Evolutionary conservation across 1,139 yeast genomes (phyloP), one percentile per base, ranked within the genome.

Genomic region (Candida mesenterica): DNA sequence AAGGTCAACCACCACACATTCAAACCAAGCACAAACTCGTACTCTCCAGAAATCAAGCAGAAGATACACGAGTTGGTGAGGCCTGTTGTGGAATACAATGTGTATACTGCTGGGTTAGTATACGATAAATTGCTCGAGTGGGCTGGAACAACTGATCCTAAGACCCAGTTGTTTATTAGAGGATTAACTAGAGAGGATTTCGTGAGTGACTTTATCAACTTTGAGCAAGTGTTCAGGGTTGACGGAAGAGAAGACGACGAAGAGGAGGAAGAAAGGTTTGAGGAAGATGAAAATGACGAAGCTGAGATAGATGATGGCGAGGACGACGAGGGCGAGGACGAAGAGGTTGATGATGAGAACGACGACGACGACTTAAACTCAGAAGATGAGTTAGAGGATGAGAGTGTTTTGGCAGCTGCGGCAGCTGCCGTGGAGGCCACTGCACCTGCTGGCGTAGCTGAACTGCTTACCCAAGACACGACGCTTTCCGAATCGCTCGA

Each of bases 201-300:
- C 37, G 43, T 59, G 13, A 50, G 50, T 12, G 69, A 65, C 30
- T 64, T 62, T 40, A 50, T 59, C 28, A 55, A 61, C 39, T 59
- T 56, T 36, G 55, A 54, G 20, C 51, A 48, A 14, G 48, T 43
- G 19, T 40, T 43, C 31, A 38, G 32, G 13, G 34, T 38, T 16
- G 42, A 34, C 7, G 42, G 46, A 40, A 28, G 51, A 45, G 48
- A 42, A 3, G 28, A 27, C 27, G 23, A 26, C 18, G 18, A 15
- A 13, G 16, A 13, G 7, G 16, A 13, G 14, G 50, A 50, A 14
- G 54, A 46, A 24, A n/a, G n/a, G 19, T 34, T 32, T 9, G 18
- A 15, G 7, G 16, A 13, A 9, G 16, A 13, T 14, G 50, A 50
- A 14, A 53, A 46, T 24, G 46, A 45, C 2, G 42, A 41, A 3